Evolutionary conservation across 2,329 filamentous ascomycete genomes (phyloP), one percentile per base, ranked within the genome.

Genomic region (Phaeophleospora eucalypticola): DNA sequence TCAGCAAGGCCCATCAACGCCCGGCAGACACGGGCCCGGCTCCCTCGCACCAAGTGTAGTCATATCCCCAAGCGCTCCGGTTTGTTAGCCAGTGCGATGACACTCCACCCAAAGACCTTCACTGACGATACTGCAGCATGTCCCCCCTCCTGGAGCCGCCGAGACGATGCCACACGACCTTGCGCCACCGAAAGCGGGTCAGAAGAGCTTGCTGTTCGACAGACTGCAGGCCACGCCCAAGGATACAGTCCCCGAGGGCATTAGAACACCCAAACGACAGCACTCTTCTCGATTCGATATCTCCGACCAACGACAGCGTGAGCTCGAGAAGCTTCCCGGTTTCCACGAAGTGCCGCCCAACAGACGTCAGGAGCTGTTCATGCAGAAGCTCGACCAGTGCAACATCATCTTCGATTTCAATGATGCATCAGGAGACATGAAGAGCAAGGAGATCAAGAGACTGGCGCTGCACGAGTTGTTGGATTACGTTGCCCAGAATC

Each of bases 371-470:
- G 91, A 97, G 60, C 80, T 98, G 15, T 98, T 98, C 72, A 96
- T 98, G 90, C 90, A 97, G 67, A 98, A 98, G 78, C 93, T 98
- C 60, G 93, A 97, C 63, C 93, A 98, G 69, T 98, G 93, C 76
- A 98, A 98, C 67, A 94, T 98, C 74, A 98, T 98, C 63, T 98
- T 98, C 66, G 93, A 98, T 73, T 98, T 98, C 74, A 98, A 97
- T 67, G 93, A 98, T 70, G 89, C 91, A 40, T 95, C 88, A 57
- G 90, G 86, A 58, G 93, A 98, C 67, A 97, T 98, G 90, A 98
- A 98, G 71, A 95, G 91, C 39, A 98, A 98, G 75, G 93, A 98
- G 72, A 97, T 98, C 78, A 98, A 98, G 77, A 82, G 93, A 63
- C 75, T 98, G 58, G 93, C 93, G 35, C 78, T 98, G 36, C 93